Evolutionary conservation across 441 rosid genomes (phyloP).

Genomic region (Pelargonium citronellum): DNA sequence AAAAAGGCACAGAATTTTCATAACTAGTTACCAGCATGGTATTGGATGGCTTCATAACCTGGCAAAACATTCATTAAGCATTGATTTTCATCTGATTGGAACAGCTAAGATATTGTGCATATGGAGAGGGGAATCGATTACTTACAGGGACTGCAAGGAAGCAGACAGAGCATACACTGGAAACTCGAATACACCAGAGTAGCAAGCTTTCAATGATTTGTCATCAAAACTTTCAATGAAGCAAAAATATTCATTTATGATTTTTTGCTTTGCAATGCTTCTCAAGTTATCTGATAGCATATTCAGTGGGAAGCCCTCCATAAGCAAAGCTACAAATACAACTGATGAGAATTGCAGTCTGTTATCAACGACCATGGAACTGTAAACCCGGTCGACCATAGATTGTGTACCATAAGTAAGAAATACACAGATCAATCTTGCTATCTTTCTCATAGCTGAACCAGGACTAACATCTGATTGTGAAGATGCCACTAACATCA

Average conservation of each 20-base stretch:
- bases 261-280: conserved; percentile 46
- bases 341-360: conserved; percentile 39
- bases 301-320: conserved; percentile 71
- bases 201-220: conserved; percentile 27
- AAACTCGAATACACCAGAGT: conserved; percentile 35
- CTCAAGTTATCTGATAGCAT: conserved; percentile 44
- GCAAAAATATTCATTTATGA: conserved; percentile 47
- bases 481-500: conserved; percentile 45
- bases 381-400: conserved; percentile 48
- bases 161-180: conserved; percentile 67
- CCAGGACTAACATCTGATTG: conserved; percentile 42
- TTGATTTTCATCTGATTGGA: conserved; percentile 9
- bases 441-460: conserved; percentile 63
- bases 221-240: conserved; percentile 42
- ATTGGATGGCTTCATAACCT: not conserved
- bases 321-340: conserved; percentile 48
- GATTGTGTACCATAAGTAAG: conserved; percentile 46
- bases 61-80: not conserved
- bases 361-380: conserved; percentile 32
- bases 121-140: conserved; percentile 14
- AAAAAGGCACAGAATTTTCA: not conserved
- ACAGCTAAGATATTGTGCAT: not conserved
- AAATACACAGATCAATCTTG: conserved; percentile 54
- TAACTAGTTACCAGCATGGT: conserved; percentile 7
- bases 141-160: conserved; percentile 67